Evolutionary conservation across 805 yeast species (phyloP).

Genomic region (Ogataea naganishii): DNA sequence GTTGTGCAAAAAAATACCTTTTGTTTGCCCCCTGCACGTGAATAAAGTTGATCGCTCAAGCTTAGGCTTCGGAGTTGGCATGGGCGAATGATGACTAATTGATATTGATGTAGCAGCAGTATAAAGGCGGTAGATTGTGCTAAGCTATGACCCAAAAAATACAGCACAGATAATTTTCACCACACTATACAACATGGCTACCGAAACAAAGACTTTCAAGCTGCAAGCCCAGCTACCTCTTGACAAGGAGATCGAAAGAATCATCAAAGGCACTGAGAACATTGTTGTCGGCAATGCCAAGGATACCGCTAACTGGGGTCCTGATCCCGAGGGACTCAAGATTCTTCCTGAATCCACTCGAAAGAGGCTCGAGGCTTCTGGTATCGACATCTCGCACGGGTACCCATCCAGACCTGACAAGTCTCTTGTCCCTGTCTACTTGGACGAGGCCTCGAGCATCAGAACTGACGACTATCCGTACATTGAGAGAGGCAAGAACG

Average conservation of each 20-base stretch:
- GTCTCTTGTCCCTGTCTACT: conserved; percentile 25
- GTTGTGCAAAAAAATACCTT: too few species aligned
- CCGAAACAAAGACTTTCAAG: conserved; percentile 8
- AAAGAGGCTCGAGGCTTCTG: conserved; percentile 25
- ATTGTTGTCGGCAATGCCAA: conserved; percentile 6
- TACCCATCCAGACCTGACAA: conserved; percentile 30
- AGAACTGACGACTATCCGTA: conserved; percentile 27
- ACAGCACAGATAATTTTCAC: too few species aligned
- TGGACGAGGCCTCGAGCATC: conserved; percentile 31
- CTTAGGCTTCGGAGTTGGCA: too few species aligned
- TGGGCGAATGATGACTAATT: too few species aligned
- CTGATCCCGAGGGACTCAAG: conserved; percentile 15
- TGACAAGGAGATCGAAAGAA: conserved; percentile 15
- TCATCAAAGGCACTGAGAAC: conserved; percentile 10
- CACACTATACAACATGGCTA: too few species aligned
- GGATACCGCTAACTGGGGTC: conserved; percentile 8
- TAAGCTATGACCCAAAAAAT: too few species aligned
- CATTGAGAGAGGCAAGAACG: conserved; percentile 25
- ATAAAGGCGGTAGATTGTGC: too few species aligned
- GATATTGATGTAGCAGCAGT: too few species aligned
- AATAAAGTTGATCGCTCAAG: too few species aligned
- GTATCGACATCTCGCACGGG: conserved; percentile 29
- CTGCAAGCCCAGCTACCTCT: conserved; percentile 9
- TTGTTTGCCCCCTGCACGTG: too few species aligned
- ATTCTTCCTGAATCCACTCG: conserved; percentile 19